These are phyloP conservation scores for Flaveria ramosissima DNA, from an alignment of 129 eudicot species.

Conservation along the genomic window DNA sequence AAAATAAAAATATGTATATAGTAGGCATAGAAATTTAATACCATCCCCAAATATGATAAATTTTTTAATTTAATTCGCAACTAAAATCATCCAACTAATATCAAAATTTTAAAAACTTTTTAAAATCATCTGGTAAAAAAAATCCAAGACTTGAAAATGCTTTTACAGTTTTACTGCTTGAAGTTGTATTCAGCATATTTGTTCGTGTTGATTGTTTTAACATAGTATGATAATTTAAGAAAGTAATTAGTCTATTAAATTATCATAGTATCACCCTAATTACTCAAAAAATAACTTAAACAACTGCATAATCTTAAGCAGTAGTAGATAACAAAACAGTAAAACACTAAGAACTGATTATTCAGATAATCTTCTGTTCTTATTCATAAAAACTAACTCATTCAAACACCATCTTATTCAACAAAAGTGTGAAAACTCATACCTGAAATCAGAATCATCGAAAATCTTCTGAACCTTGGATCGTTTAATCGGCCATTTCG, in stretches of 20 bases:
- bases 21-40: background rate
- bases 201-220: background rate
- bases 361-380: background rate
- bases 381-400: background rate
- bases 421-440: conserved; percentile 4
- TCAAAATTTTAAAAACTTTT: background rate
- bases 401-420: background rate
- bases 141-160: background rate
- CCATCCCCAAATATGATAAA: background rate
- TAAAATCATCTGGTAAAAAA: background rate
- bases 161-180: background rate
- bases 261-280: background rate
- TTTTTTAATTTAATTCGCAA: background rate
- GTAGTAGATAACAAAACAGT: background rate
- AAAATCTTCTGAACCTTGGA: conserved; percentile 77
- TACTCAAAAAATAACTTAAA: too few species aligned
- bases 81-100: conserved; percentile 1
- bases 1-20: background rate
- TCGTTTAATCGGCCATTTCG: conserved; percentile 92
- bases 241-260: background rate
- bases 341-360: background rate
- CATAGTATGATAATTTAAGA: background rate
- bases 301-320: background rate
- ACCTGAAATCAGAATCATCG: conserved; percentile 98
- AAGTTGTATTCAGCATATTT: background rate